Percentiles rank a stretch among this genome's conserved stretches.
These are phyloP conservation scores for Metschnikowia noctiluminum DNA, from an alignment of 805 yeast genomes.

Conservation along the genomic window DNA sequence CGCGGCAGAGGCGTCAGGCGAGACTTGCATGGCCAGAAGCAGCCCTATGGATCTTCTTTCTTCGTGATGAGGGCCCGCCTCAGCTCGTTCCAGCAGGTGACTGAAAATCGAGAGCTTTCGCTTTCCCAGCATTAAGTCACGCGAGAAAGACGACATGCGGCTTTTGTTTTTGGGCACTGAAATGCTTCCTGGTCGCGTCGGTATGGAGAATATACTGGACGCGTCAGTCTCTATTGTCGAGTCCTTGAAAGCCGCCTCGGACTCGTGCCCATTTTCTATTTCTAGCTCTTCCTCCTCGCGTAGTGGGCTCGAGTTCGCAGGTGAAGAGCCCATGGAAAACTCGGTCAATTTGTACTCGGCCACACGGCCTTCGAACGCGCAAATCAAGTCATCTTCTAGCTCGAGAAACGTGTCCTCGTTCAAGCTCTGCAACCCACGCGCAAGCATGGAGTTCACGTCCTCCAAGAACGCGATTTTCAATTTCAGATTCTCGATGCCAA, in stretches of 20 bases:
- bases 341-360: slow-evolving; percentile 30
- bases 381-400: slow-evolving; percentile 26
- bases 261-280: slow-evolving; percentile 6
- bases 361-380: slow-evolving; percentile 31
- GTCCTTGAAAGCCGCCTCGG: not conserved
- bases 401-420: slow-evolving; percentile 17
- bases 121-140: slow-evolving; percentile 11
- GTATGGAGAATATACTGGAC: slow-evolving; percentile 1
- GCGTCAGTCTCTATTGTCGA: slow-evolving; percentile 1
- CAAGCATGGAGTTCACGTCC: slow-evolving; percentile 32
- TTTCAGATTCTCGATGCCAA: slow-evolving; percentile 28
- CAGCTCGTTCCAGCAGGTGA: slow-evolving; percentile 2
- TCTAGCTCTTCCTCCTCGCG: slow-evolving; percentile 14
- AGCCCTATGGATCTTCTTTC: slow-evolving; percentile 1
- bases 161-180: slow-evolving; percentile 1
- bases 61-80: not conserved
- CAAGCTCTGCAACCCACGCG: slow-evolving; percentile 4
- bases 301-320: slow-evolving; percentile 3
- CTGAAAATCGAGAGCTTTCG: slow-evolving; percentile 14
- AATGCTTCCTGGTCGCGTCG: slow-evolving; percentile 5
- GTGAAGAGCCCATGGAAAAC: slow-evolving; percentile 2
- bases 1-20: slow-evolving; percentile 1
- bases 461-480: slow-evolving; percentile 30
- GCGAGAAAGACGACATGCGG: slow-evolving; percentile 12
- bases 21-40: not conserved